Evolutionary conservation across 192 early-diverging fungal species (phyloP).

Genomic region (Diversispora eburnea): DNA sequence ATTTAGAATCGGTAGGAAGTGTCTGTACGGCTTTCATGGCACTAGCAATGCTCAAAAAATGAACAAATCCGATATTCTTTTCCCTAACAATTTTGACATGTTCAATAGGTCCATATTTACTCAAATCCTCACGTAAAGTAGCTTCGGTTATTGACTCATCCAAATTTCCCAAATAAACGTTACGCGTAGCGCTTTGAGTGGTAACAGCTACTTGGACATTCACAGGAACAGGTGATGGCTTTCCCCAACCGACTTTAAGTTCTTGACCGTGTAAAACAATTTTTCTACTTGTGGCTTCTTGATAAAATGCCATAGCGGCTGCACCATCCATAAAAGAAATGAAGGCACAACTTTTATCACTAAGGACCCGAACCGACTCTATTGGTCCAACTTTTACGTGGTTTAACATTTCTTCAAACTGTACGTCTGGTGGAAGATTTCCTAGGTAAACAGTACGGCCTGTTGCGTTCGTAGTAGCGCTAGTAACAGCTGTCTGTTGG

Average conservation of each 20-base stretch:
- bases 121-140: constrained; percentile 54
- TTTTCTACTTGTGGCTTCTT: constrained; percentile 48
- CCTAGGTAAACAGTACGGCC: constrained; percentile 82
- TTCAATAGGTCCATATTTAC: constrained; percentile 70
- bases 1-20: constrained; percentile 55
- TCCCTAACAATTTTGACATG: constrained; percentile 66
- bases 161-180: constrained; percentile 77
- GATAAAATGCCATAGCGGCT: constrained; percentile 60
- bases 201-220: constrained; percentile 55
- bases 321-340: constrained; percentile 71
- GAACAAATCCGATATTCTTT: constrained; percentile 81
- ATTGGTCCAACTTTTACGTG: constrained; percentile 65
- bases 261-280: constrained; percentile 56
- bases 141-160: constrained; percentile 62
- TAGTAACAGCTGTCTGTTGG: constrained; percentile 32
- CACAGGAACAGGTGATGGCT: constrained; percentile 48
- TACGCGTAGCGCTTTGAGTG: constrained; percentile 63
- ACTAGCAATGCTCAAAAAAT: constrained; percentile 63
- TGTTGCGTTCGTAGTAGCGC: constrained; percentile 39
- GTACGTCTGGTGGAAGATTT: constrained; percentile 59
- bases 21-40: constrained; percentile 73
- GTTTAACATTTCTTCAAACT: constrained; percentile 66
- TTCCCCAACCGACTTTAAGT: constrained; percentile 77
- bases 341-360: constrained; percentile 80
- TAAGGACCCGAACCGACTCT: constrained; percentile 64